Evolutionary conservation across 73 alveolate genomes (phyloP).

Genomic region (Stentor coeruleus): DNA sequence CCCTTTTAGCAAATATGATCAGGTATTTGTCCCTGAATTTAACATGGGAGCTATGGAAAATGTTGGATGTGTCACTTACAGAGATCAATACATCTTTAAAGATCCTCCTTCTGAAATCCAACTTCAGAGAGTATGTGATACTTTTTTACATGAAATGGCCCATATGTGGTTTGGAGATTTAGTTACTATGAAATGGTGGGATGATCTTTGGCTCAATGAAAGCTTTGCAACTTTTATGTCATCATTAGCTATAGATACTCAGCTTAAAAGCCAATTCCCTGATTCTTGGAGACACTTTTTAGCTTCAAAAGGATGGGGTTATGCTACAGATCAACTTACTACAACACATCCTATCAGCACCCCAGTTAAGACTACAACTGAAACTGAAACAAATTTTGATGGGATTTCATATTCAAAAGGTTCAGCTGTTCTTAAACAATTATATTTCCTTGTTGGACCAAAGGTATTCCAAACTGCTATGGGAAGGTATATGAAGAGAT

Average conservation of each 20-base stretch:
- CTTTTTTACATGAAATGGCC: slow-evolving; percentile 94
- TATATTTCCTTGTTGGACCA: slow-evolving; percentile 78
- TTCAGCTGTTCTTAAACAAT: slow-evolving; percentile 76
- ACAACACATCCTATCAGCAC: slow-evolving; percentile 95
- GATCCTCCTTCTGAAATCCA: slow-evolving; percentile 57
- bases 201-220: slow-evolving; percentile 98
- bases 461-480: slow-evolving; percentile 76
- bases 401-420: slow-evolving; percentile 94
- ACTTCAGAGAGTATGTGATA: slow-evolving; percentile 50
- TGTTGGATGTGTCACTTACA: slow-evolving; percentile 95
- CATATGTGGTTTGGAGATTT: slow-evolving; percentile 99
- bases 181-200: slow-evolving; percentile 99
- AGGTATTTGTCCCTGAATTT: slow-evolving; percentile 92
- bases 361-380: slow-evolving; percentile 75
- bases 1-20: slow-evolving; percentile 94
- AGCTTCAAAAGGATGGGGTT: slow-evolving; percentile 81
- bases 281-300: slow-evolving; percentile 64
- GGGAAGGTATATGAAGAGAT: slow-evolving; percentile 66
- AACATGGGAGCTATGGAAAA: slow-evolving; percentile 99
- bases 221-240: slow-evolving; percentile 71
- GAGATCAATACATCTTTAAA: slow-evolving; percentile 86
- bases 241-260: background rate
- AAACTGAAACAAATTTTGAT: slow-evolving; percentile 87
- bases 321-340: slow-evolving; percentile 77
- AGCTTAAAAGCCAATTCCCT: background rate